Evolutionary conservation across 2,329 filamentous ascomycete species (phyloP), one percentile per base, ranked within the genome.

Genomic region (Fusarium odoratissimum): DNA sequence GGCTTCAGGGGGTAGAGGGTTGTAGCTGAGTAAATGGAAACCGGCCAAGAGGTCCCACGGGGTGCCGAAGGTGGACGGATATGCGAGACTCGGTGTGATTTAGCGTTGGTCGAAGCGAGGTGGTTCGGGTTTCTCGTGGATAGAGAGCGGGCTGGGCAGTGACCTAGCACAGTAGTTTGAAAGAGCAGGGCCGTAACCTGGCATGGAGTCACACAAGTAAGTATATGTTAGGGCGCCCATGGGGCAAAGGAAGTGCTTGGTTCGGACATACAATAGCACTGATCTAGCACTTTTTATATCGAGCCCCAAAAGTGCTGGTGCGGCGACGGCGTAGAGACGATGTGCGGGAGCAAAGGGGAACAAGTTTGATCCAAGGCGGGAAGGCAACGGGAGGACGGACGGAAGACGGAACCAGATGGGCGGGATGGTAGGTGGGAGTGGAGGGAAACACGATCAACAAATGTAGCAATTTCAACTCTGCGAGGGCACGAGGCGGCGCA

Each of bases 301-400:
- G 58, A 63, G 41, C 56, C 52, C 67, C 60, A 61, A 69, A 57
- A 64, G 56, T 67, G 65, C 59, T 69, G 72, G 67, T 71, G 71
- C 65, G 75, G 69, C 71, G 66, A 76, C 66, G 75, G 73, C 64
- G 73, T 75, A 68, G 66, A 56, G 62, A 54, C 71, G 64, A 72
- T 69, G 75, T 60, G 71, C 68, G 72, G 75, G 71, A 76, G 75
- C 67, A 77, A 76, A 76, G 55, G 72, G 72, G 67, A 61, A 69
- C 56, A 73, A 64, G 56, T 60, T 65, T 68, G 67, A 69, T 70
- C 65, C 72, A 76, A 73, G 74, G 52, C 74, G 73, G 69, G 69
- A 71, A 73, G 71, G 72, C 59, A 54, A 72, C 62, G 64, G 66
- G 74, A 76, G 59, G 74, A 70, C 71, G 60, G 74, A 70, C 71